Conservation (phyloP, 2,329 filamentous ascomycete genomes). For the Acephala macrosclerotiorum region DNA sequence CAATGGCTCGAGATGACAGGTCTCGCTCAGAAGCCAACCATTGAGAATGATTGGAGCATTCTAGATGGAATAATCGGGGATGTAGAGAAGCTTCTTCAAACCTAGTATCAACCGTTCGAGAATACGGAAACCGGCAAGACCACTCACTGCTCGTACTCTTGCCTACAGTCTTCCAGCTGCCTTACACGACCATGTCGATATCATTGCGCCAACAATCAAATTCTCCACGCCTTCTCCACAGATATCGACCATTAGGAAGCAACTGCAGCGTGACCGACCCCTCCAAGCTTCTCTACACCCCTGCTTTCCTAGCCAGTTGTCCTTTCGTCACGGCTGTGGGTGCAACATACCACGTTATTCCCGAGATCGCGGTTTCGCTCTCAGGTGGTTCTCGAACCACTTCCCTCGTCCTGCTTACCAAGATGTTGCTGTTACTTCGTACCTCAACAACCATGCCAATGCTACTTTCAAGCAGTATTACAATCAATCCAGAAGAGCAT, state of each 20-base stretch:
- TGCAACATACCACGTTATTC: constrained; percentile 46
- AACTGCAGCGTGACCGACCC: constrained; percentile 63
- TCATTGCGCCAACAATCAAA: neutral
- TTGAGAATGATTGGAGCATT: too few species aligned
- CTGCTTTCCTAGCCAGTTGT: constrained; percentile 70
- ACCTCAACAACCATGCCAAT: constrained; percentile 45
- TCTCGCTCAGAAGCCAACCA: too few species aligned
- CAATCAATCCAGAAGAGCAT: constrained; percentile 55
- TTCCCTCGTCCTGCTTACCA: constrained; percentile 56
- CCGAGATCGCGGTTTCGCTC: constrained; percentile 41
- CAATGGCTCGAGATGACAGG: too few species aligned
- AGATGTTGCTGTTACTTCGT: constrained; percentile 48
- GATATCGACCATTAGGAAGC: constrained; percentile 47
- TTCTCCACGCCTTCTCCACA: neutral
- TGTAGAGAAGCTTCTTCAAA: too few species aligned
- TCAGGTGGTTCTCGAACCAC: constrained; percentile 56
- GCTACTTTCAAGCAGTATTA: constrained; percentile 42
- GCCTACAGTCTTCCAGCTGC: too few species aligned
- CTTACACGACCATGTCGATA: neutral
- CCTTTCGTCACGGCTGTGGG: constrained; percentile 73
- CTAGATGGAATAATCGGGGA: too few species aligned
- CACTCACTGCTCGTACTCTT: too few species aligned
- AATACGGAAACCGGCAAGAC: too few species aligned
- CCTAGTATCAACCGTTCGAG: too few species aligned
- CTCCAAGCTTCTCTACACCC: constrained; percentile 51